Evolutionary conservation across 2,329 filamentous ascomycete species (phyloP), one percentile per base, ranked within the genome.

Genomic region (Pseudocercospora fijiensis): DNA sequence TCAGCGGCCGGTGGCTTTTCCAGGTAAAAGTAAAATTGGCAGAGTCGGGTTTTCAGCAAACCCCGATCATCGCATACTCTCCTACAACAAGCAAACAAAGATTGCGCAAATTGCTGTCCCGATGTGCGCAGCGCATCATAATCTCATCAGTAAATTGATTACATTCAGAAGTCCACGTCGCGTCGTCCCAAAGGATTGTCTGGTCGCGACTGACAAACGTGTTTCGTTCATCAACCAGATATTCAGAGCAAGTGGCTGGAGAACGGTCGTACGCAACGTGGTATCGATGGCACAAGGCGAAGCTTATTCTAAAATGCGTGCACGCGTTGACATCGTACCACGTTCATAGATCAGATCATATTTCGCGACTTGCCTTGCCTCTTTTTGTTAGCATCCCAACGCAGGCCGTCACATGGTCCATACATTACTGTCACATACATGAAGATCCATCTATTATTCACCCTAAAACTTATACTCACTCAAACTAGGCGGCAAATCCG

Each of bases 401-500:
- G n/a, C n/a, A n/a, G 30, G 30, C 30, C 16, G 11, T 16, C 30
- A 13, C n/a, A n/a, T n/a, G n/a, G n/a, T 27, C 24, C 47, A 24
- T 27, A 24, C 22, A 16, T 24, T n/a, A n/a, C n/a, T n/a, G n/a
- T n/a, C n/a, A n/a, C 18, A 24, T 52, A 24, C 47, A 52, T 16
- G 27, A 13, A 27, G 8, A 16, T 27, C 16, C 13, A 27, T 24
- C 7, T 22, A 4, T 20, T 22, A 20, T 3, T n/a, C 56, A 58
- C 7, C 10, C 52, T 64, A 69, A 43, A 69, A 67, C 43, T 65
- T 30, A 66, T 70, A 70, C 59, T 65, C 41, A 57, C 64, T 68
- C 59, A 78, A 64, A 62, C 66, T 68, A 13, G 66, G 66, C 63
- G 68, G 68, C 57, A 70, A 55, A 72, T 80, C 78, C 61, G 75